phyloP scores from a whole-genome alignment of 2,329 filamentous ascomycete species.

The Talaromyces sp. region DNA sequence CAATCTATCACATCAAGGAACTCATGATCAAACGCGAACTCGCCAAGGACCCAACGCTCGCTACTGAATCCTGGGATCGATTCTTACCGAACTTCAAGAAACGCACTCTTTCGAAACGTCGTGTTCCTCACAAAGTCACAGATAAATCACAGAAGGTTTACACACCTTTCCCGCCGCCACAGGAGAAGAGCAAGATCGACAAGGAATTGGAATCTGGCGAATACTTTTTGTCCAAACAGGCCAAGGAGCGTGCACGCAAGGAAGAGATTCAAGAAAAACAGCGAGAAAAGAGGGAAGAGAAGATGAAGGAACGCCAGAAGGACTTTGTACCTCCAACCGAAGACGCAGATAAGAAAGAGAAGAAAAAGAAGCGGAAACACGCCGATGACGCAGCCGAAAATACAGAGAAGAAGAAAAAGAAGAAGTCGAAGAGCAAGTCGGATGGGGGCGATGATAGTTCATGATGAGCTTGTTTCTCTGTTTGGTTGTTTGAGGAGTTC shows the following conservation, averaged over 20 bases:
- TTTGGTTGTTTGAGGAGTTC: not conserved
- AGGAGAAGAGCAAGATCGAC: constrained; percentile 99
- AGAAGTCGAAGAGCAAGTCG: constrained; percentile 39
- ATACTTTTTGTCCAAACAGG: constrained; percentile 91
- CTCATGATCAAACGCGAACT: constrained; percentile 92
- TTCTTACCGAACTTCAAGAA: constrained; percentile 98
- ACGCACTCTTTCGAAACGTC: constrained; percentile 79
- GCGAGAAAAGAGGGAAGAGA: constrained; percentile 82
- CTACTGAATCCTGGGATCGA: constrained; percentile 87
- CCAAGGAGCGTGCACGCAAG: constrained; percentile 78
- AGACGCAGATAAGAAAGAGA: constrained; percentile 57
- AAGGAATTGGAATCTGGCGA: constrained; percentile 96
- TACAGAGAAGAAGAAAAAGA: constrained; percentile 62
- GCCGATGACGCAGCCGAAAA: constrained; percentile 46
- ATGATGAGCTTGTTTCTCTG: not conserved
- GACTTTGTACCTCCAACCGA: constrained; percentile 89
- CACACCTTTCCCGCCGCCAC: constrained; percentile 93
- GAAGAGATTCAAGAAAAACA: constrained; percentile 82
- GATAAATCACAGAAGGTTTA: constrained; percentile 94
- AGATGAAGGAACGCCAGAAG: constrained; percentile 77
- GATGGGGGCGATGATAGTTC: constrained; percentile 24
- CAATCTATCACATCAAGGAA: constrained; percentile 90
- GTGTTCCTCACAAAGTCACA: constrained; percentile 77
- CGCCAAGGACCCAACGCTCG: constrained; percentile 82
- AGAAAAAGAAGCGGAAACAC: constrained; percentile 44